Conservation (phyloP, 2,329 filamentous ascomycete genomes). For the Epicoccum nigrum region DNA sequence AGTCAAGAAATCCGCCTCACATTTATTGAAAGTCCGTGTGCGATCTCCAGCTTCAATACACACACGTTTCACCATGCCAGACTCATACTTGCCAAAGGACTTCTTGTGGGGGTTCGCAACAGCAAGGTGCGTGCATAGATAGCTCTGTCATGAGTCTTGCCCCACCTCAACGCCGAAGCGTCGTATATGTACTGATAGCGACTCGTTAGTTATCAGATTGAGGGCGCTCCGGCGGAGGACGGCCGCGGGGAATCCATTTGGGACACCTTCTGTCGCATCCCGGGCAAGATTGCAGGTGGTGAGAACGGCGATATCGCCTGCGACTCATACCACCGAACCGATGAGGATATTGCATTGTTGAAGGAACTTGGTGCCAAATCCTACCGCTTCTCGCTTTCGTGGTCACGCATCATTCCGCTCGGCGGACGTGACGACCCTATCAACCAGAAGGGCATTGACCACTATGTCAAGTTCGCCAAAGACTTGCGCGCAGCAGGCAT, state of each 20-base stretch:
- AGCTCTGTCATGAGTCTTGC: conserved; percentile 23
- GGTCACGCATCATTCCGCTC: conserved; percentile 82
- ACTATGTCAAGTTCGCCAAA: conserved; percentile 80
- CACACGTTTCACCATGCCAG: conserved; percentile 37
- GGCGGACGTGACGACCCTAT: conserved; percentile 81
- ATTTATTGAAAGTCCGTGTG: conserved; percentile 7
- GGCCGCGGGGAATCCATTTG: conserved; percentile 84
- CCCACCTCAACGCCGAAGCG: conserved; percentile 27
- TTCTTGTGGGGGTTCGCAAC: conserved; percentile 52
- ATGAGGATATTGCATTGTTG: conserved; percentile 77
- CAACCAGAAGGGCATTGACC: conserved; percentile 77
- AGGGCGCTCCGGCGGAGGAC: conserved; percentile 75
- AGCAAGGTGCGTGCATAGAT: conserved; percentile 45
- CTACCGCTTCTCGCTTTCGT: conserved; percentile 86
- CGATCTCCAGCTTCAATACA: conserved; percentile 15
- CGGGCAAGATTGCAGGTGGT: conserved; percentile 82
- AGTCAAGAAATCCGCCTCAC: conserved; percentile 27
- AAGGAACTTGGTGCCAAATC: conserved; percentile 74
- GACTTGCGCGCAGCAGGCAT: conserved; percentile 78
- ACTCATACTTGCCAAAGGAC: conserved; percentile 47
- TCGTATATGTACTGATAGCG: conserved; percentile 28
- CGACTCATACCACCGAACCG: conserved; percentile 82
- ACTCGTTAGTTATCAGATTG: conserved; percentile 79
- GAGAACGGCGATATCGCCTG: conserved; percentile 78
- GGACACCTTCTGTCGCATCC: conserved; percentile 84